Conservation (phyloP, 2,329 filamentous ascomycete genomes). For the Aspergillus luchuensis region DNA sequence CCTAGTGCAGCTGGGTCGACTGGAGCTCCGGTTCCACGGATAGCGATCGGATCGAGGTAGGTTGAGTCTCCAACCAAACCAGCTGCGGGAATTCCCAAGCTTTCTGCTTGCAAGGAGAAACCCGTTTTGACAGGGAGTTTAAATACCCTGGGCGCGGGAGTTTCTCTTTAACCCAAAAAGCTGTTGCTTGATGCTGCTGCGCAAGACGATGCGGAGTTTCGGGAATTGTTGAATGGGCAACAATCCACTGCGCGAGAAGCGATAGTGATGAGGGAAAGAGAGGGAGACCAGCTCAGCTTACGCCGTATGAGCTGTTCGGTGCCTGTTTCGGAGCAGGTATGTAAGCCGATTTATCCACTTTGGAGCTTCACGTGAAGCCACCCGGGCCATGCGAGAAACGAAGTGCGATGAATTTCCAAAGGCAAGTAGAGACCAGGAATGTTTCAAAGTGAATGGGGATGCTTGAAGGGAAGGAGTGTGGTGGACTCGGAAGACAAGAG, state of each 20-base stretch:
- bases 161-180: not conserved
- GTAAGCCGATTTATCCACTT: constrained; percentile 26
- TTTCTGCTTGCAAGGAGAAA: constrained; percentile 21
- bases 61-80: constrained; percentile 25
- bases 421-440: constrained; percentile 6
- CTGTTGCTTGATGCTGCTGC: no score
- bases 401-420: constrained; percentile 1
- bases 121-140: constrained; percentile 17
- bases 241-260: no score
- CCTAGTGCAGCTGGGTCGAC: constrained; percentile 21
- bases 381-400: constrained; percentile 18
- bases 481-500: constrained; percentile 7
- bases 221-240: no score
- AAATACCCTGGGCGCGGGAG: constrained; percentile 7
- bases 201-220: no score
- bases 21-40: constrained; percentile 30
- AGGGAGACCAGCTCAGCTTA: constrained; percentile 17
- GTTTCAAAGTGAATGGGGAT: constrained; percentile 1
- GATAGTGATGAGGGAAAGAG: not conserved
- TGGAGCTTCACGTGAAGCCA: constrained; percentile 16
- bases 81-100: constrained; percentile 33
- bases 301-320: constrained; percentile 16
- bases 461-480: constrained; percentile 3
- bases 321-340: constrained; percentile 24
- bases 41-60: constrained; percentile 30